Base-by-base conservation (phyloP, 495 filamentous ascomycete species). In the Thermochaetoides thermophila region DNA sequence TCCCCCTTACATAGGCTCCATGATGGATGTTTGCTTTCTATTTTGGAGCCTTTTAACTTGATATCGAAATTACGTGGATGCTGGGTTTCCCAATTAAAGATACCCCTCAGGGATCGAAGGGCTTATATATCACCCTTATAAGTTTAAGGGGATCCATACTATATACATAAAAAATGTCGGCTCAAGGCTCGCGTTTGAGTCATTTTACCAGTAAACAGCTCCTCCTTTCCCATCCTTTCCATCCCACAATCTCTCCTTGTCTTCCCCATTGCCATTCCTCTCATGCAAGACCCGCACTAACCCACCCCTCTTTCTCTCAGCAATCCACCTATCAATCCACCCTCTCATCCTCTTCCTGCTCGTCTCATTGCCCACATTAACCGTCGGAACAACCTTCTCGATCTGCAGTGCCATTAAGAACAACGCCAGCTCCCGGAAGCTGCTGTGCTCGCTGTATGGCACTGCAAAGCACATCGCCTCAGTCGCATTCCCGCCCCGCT, bases 361-460 rank as follows among this genome's bases (percentile, higher is more conserved):
- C 15, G 45, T 48, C 31, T 63, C 69, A 32, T 56, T 68, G 12
- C 84, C 84, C 10, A 94, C 80, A 55, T 96, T 95, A 0, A 97
- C 89, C 4, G 89, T 97, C 2, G 89, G 89, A 12, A 97, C 76
- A 3, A 97, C 69, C 56, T 74, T 78, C 32, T 84, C 84, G 36
- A 96, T 87, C 30, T 81, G 57, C 55, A 97, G 52, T 33, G 74
- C 74, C 58, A 86, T 89, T 41, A 83, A 76, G 46, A 97, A 96
- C 71, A 94, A 76, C 2, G 83, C 84, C 52, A 97, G 54, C 64
- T 97, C 89, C 14, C 89, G 62, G 48, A 97, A 97, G 27, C 76
- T 84, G 52, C 81, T 87, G 45, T 97, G 89, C 58, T 97, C 89
- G 32, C 76, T 83, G 49, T 97, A 97, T 25, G 89, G 89, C 15